Conservation (phyloP, 2,329 filamentous ascomycete genomes). For the Geosmithia morbida region DNA sequence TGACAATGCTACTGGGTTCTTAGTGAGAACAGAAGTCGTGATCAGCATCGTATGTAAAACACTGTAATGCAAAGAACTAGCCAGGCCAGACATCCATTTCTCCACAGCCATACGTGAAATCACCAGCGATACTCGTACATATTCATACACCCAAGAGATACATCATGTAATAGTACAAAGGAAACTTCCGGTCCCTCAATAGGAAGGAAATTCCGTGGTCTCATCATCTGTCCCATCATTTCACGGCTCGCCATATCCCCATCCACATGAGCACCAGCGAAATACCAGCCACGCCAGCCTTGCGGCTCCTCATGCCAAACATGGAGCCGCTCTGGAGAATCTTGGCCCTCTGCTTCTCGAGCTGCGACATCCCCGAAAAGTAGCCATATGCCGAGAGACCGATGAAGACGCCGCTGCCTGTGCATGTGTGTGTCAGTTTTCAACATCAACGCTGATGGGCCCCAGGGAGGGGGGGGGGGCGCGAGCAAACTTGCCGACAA, state of each 20-base stretch:
- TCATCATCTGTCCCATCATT: constrained; percentile 19
- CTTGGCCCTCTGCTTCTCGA: constrained; percentile 47
- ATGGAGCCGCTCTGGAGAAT: constrained; percentile 56
- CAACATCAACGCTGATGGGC: too few species aligned
- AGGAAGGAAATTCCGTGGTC: too few species aligned
- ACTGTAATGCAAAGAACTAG: too few species aligned
- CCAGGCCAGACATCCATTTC: too few species aligned
- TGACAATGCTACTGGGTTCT: too few species aligned
- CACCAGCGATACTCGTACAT: too few species aligned
- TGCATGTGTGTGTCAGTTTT: too few species aligned
- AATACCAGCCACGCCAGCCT: constrained; percentile 50
- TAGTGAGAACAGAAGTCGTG: too few species aligned
- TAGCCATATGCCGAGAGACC: constrained; percentile 68
- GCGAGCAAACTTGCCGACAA: constrained; percentile 44
- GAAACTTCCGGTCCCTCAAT: not conserved
- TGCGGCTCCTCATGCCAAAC: constrained; percentile 59
- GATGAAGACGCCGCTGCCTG: constrained; percentile 62
- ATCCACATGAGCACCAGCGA: constrained; percentile 54
- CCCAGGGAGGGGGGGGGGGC: too few species aligned
- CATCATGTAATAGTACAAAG: not conserved
- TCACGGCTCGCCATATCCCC: constrained; percentile 54
- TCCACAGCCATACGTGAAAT: too few species aligned
- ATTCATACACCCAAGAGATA: too few species aligned
- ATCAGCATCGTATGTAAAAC: too few species aligned
- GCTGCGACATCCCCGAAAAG: constrained; percentile 56